Conservation (phyloP, 2,329 filamentous ascomycete genomes). For the Exophiala aquamarina region DNA sequence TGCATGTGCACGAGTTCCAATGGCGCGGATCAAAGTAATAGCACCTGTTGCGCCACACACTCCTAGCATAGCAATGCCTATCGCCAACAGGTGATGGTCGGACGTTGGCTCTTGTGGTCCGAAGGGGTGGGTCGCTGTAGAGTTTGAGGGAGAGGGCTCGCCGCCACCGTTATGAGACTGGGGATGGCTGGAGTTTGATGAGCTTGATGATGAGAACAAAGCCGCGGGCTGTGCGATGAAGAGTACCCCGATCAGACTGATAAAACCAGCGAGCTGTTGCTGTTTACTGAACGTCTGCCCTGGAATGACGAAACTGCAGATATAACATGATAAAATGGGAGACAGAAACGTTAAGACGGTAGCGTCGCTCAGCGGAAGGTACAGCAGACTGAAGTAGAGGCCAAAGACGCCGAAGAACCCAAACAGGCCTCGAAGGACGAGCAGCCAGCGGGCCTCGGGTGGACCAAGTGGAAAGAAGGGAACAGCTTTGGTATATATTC, state of each 20-base stretch:
- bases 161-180: constrained; percentile 1
- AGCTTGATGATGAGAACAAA: constrained; percentile 46
- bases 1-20: constrained; percentile 76
- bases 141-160: constrained; percentile 29
- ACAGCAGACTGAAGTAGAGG: constrained; percentile 72
- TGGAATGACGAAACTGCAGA: constrained; percentile 69
- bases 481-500: constrained; percentile 64
- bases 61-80: constrained; percentile 71
- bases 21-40: constrained; percentile 75
- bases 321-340: constrained; percentile 75
- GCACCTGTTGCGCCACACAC: constrained; percentile 74
- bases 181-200: constrained; percentile 31
- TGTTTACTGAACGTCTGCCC: constrained; percentile 75
- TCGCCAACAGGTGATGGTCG: constrained; percentile 66
- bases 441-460: constrained; percentile 64
- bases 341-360: constrained; percentile 87
- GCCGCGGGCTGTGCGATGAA: constrained; percentile 74
- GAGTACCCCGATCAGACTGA: constrained; percentile 77
- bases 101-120: constrained; percentile 47
- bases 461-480: constrained; percentile 70
- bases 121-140: constrained; percentile 2
- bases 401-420: constrained; percentile 80
- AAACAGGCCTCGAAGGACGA: constrained; percentile 66
- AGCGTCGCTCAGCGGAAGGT: constrained; percentile 81
- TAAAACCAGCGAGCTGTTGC: constrained; percentile 72